Evolutionary conservation across 140 eudicot species (phyloP), one percentile per base, ranked within the genome.

Genomic region (Bidens hawaiensis): DNA sequence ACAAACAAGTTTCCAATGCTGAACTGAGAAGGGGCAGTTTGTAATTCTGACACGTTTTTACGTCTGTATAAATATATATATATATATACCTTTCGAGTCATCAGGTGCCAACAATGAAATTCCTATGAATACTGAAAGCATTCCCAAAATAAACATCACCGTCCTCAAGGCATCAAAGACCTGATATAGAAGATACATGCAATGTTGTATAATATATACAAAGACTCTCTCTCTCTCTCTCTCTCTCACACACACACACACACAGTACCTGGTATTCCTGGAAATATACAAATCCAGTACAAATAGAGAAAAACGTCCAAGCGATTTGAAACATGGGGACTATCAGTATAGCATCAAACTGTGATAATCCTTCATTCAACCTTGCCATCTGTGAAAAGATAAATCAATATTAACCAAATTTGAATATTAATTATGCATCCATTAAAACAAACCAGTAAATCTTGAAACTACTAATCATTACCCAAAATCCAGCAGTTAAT

Each of bases 241-340:
- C 52, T 17, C 52, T 4, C 52, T 5, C 16, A 46, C 52, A 7
- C 24, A 46, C 12, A 49, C 30, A 49, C 56, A 49, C 15, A 21
- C 4, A 49, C 14, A 49, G 41, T 52, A 91, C 98, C 98, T 91
- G 98, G 67, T 84, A 91, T 75, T 91, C 98, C 79, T 91, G 98
- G 61, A 91, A 91, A 79, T 87, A 91, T 17, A 91, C 83, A 73
- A 91, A 82, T 82, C 98, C 98, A 76, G 98, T 91, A 91, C 96
- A 87, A 50, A 91, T 91, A 42, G 98, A 91, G 76, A 91, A 91
- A 67, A 87, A 91, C 1, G 98, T 91, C 98, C 98, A 91, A 56
- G 80, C 91, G 60, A 91, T 91, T 82, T 91, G 98, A 80, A 91
- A 84, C 98, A 91, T 91, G 23, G 98, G 98, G 66, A 91, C 98